Conservation (phyloP, 306 rosid species). For the Quercus suber region DNA sequence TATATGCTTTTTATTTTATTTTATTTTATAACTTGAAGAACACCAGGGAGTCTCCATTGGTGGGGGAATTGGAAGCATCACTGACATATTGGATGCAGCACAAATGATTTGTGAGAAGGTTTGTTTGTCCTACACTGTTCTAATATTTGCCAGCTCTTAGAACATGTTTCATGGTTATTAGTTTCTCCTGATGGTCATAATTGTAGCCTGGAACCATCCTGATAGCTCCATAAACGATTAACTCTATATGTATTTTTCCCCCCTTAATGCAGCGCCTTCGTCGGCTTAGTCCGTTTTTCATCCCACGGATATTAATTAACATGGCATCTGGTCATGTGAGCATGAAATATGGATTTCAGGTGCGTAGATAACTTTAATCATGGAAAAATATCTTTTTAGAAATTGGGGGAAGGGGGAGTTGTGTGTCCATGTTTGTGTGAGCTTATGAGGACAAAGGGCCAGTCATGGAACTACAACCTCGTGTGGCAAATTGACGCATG, state of each 20-base stretch:
- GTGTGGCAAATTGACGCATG: not conserved
- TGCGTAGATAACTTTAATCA: constrained; percentile 22
- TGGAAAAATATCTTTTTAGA: not conserved
- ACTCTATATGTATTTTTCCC: constrained; percentile 13
- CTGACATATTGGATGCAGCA: constrained; percentile 83
- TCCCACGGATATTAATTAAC: constrained; percentile 88
- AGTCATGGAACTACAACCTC: not conserved
- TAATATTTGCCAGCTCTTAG: not conserved
- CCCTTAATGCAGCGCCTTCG: constrained; percentile 63
- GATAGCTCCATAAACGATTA: constrained; percentile 6
- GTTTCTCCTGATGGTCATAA: constrained; percentile 13
- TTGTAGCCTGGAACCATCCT: constrained; percentile 11
- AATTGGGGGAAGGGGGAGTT: not conserved
- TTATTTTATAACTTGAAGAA: constrained; percentile 25
- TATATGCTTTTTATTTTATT: not conserved
- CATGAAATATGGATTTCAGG: constrained; percentile 99
- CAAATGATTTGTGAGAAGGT: constrained; percentile 88
- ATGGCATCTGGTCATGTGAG: constrained; percentile 98
- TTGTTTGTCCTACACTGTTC: constrained; percentile 11
- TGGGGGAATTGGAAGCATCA: constrained; percentile 90
- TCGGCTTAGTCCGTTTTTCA: constrained; percentile 95
- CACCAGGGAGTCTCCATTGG: constrained; percentile 89
- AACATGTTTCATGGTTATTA: constrained; percentile 4
- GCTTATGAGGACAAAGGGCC: not conserved
- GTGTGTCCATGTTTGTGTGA: not conserved